Evolutionary conservation across 306 rosid genomes (phyloP).

Genomic region (Begonia peltatifolia): DNA sequence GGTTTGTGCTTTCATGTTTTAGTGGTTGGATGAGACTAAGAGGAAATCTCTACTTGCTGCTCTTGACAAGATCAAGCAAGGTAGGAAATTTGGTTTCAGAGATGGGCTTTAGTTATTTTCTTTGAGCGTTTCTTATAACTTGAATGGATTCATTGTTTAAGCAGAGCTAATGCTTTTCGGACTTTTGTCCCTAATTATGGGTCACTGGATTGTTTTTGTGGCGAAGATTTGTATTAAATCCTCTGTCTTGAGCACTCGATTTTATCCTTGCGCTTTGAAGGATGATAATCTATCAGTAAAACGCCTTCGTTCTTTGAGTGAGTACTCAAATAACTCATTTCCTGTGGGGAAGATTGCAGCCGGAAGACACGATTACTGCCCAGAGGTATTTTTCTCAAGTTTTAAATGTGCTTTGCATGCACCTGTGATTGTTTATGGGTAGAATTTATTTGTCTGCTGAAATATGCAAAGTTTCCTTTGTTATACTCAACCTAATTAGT

Average conservation of each 20-base stretch:
- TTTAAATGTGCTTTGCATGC: too few species aligned
- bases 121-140: neutral
- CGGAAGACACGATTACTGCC: slow-evolving; percentile 37
- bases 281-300: slow-evolving; percentile 7
- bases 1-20: neutral
- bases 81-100: slow-evolving; percentile 13
- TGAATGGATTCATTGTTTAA: slow-evolving; percentile 5
- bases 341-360: slow-evolving; percentile 15
- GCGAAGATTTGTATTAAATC: slow-evolving; percentile 81
- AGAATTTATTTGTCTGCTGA: too few species aligned
- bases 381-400: slow-evolving; percentile 32
- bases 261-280: slow-evolving; percentile 54
- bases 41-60: slow-evolving; percentile 81
- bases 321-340: slow-evolving; percentile 28
- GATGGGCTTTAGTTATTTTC: neutral
- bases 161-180: slow-evolving; percentile 91
- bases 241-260: slow-evolving; percentile 42
- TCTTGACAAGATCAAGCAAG: slow-evolving; percentile 72
- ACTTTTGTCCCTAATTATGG: slow-evolving; percentile 76
- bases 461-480: too few species aligned
- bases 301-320: slow-evolving; percentile 13
- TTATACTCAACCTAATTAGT: too few species aligned
- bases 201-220: slow-evolving; percentile 71
- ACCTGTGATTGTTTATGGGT: too few species aligned
- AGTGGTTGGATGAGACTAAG: slow-evolving; percentile 68